These are phyloP conservation scores for Arthroderma uncinatum DNA, from an alignment of 2,329 filamentous ascomycete species.

Conservation along the genomic window DNA sequence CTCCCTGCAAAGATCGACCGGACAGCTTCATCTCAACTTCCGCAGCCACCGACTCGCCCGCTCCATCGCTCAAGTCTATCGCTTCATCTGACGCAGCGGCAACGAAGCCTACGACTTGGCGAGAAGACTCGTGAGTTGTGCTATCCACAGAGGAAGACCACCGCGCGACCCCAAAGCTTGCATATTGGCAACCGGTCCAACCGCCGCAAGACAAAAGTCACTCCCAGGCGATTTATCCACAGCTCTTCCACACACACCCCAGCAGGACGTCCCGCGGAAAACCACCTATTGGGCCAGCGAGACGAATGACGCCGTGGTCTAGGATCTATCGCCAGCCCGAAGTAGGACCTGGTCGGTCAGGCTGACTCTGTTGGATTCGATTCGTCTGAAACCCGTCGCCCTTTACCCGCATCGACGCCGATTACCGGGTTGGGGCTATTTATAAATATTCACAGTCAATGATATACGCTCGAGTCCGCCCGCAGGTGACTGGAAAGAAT, in stretches of 20 bases:
- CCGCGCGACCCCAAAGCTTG: background rate
- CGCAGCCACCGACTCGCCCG: too few relatives aligned
- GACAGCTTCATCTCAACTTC: background rate
- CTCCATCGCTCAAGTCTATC: too few relatives aligned
- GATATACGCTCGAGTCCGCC: background rate
- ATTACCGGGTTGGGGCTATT: background rate
- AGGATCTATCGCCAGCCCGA: background rate
- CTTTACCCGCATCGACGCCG: background rate
- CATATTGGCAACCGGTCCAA: background rate
- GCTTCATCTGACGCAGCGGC: background rate
- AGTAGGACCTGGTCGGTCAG: background rate
- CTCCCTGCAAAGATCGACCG: background rate
- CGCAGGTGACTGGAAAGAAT: background rate
- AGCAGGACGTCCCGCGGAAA: background rate
- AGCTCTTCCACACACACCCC: background rate
- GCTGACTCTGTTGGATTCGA: constrained; percentile 3
- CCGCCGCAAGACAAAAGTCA: background rate
- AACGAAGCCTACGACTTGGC: background rate
- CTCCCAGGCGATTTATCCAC: too few relatives aligned
- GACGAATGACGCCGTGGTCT: background rate
- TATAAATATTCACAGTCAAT: background rate
- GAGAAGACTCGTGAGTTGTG: background rate
- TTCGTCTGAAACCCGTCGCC: background rate
- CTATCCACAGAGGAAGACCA: background rate
- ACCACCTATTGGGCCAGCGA: background rate